phyloP scores from a whole-genome alignment of 2,329 filamentous ascomycete species.

The Leptographium lundbergii region DNA sequence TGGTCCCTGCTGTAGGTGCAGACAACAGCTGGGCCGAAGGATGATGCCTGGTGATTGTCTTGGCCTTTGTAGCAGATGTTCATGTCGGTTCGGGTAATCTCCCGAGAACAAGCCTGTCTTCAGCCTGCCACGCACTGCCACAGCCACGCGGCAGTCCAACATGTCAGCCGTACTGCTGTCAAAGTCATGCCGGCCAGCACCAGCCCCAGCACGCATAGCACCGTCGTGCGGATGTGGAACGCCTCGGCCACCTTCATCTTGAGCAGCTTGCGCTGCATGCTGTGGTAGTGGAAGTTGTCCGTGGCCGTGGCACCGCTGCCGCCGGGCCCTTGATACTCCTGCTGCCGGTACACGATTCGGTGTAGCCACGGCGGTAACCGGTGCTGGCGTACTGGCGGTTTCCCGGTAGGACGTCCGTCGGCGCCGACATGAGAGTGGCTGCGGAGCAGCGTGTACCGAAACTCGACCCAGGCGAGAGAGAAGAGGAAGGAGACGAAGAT shows the following conservation, averaged over 20 bases:
- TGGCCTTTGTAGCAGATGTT: too few relatives aligned
- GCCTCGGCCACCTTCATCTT: slow-evolving; percentile 51
- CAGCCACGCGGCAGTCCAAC: slow-evolving; percentile 8
- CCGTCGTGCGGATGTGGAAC: slow-evolving; percentile 42
- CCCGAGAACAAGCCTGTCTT: not conserved
- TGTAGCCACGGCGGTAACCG: slow-evolving; percentile 28
- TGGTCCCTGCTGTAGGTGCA: too few relatives aligned
- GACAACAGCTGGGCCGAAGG: too few relatives aligned
- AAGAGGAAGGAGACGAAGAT: slow-evolving; percentile 52
- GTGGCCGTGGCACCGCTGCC: slow-evolving; percentile 2
- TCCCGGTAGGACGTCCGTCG: not conserved
- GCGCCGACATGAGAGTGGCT: slow-evolving; percentile 21
- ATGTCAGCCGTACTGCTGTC: slow-evolving; percentile 15
- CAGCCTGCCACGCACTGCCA: not conserved
- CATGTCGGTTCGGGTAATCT: too few relatives aligned
- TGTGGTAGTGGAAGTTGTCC: slow-evolving; percentile 34
- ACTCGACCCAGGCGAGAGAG: slow-evolving; percentile 51
- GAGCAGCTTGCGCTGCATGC: slow-evolving; percentile 46
- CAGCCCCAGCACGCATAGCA: slow-evolving; percentile 37
- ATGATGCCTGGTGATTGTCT: too few relatives aligned
- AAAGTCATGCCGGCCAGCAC: slow-evolving; percentile 19
- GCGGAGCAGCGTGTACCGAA: slow-evolving; percentile 39
- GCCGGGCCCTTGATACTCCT: slow-evolving; percentile 18
- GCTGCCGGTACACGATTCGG: slow-evolving; percentile 25
- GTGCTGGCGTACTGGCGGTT: not conserved